Evolutionary conservation across 1,284 basidiomycete species (phyloP), one percentile per base, ranked within the genome.

Genomic region (Somion occarium): DNA sequence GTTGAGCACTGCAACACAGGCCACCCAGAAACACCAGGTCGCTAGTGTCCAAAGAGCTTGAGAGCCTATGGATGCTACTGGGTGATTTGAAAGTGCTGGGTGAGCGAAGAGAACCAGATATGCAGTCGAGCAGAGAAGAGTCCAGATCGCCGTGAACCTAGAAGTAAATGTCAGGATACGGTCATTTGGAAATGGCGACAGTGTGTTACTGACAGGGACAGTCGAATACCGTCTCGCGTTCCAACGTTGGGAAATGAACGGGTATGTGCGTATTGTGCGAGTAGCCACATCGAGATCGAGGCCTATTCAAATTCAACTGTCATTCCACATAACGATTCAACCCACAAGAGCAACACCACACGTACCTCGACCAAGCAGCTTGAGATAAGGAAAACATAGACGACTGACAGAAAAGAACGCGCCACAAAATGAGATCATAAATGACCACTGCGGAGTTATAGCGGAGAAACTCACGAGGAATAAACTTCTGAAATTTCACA

Each of bases 61-160:
- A 0, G 77, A 69, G 5, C 80, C 80, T 42, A 83, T 64, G 13
- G 82, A 83, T 15, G 74, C 70, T 15, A 80, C 53, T 2, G 75
- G 70, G 51, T 73, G 71, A 50, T 65, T 72, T 15, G 77, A 76
- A 73, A 76, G 80, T 5, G 64, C 64, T 1, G 81, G 80, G 56
- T 83, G 81, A 3, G 82, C 63, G 60, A 82, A 79, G 38, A 82
- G 69, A 38, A 82, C 61, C 23, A 74, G 72, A 50, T 76, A 79
- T n/a, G 64, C 65, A 18, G 72, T 75, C 5, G 74, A 71, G 13
- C 74, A 80, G 2, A 78, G 52, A 2, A 71, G 63, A 23, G 82
- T 83, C 82, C 82, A 84, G 53, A 72, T 76, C 3, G 77, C 72
- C 9, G 72, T 62, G 57, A 82, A 82, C 46, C 81, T 83, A 53